phyloP scores from a whole-genome alignment of 257 asterid genomes.

The Solanum pimpinellifolium region DNA sequence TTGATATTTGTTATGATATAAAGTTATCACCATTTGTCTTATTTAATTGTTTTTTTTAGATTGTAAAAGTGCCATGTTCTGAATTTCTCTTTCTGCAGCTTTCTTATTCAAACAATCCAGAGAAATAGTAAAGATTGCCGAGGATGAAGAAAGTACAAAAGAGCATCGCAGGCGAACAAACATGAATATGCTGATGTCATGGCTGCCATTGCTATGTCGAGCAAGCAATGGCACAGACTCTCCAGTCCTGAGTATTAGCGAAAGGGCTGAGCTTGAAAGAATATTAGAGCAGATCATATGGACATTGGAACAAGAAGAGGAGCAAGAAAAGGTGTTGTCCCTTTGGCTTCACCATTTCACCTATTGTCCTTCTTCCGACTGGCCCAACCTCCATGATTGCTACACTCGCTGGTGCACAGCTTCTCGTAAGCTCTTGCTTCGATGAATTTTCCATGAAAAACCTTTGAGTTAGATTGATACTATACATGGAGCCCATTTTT shows the following conservation, averaged over 20 bases:
- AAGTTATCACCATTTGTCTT: background rate
- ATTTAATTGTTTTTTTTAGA: background rate
- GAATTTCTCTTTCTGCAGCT: constrained; percentile 20
- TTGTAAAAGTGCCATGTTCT: background rate
- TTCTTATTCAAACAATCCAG: constrained; percentile 67
- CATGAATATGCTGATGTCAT: constrained; percentile 49
- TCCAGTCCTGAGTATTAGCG: constrained; percentile 47
- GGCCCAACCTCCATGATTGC: constrained; percentile 81
- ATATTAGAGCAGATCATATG: constrained; percentile 48
- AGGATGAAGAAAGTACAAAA: constrained; percentile 1
- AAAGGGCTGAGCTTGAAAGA: constrained; percentile 62
- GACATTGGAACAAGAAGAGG: constrained; percentile 43
- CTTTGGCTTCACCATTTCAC: constrained; percentile 93
- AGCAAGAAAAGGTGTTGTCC: constrained; percentile 75
- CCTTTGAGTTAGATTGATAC: background rate
- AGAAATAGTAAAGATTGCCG: constrained; percentile 19
- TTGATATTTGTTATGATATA: background rate
- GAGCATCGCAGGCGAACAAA: constrained; percentile 36
- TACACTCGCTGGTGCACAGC: constrained; percentile 59
- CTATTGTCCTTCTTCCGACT: constrained; percentile 64
- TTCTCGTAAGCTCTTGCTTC: constrained; percentile 37
- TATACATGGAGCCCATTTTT: background rate
- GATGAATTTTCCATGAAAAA: background rate
- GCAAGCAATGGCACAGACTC: constrained; percentile 68
- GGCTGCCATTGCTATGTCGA: constrained; percentile 83